Evolutionary conservation across 805 yeast genomes (phyloP), one percentile per base, ranked within the genome.

Genomic region (Blastobotrys mokoenaii): DNA sequence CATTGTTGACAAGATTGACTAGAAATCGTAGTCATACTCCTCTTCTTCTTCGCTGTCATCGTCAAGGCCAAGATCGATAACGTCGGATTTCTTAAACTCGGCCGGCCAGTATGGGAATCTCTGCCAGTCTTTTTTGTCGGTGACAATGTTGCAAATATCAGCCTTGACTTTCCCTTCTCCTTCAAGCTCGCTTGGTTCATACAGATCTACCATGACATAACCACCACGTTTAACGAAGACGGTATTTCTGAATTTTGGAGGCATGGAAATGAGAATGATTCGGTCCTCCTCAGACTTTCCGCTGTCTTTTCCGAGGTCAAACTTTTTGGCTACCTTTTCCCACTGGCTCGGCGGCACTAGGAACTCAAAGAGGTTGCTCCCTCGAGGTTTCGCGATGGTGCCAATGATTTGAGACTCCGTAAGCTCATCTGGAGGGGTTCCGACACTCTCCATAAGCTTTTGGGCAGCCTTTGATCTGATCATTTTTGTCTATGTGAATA

Each of bases 141-240:
- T 50, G 6, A 64, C 65, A 11, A 65, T 55, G 38, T 63, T 60
- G 40, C 55, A 47, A 48, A 65, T 56, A 11, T 62, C 64, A 9
- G 67, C 69, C 11, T 55, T 50, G 16, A 62, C 52, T 30, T 59
- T 61, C 30, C 54, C 54, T 35, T 48, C 50, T 10, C 31, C 40
- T 16, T 38, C 49, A 9, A 34, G 33, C 3, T 51, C 50, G 34
- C 52, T 60, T 1, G 52, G 42, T 1, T 52, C 44, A 39, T 46
- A 53, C 42, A 57, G 42, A 27, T 49, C 56, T 1, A 59, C 55
- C 6, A 65, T 51, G 2, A 58, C 65, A 27, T 52, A 51, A 16
- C 69, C 68, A 9, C 67, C 67, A 3, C 69, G 54, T 29, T 58
- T 56, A 20, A 65, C 59, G 49, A 64, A 65, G 35, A 60, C 52